Percentiles rank a stretch among this genome's conserved stretches.
Evolutionary conservation across 306 rosid species (phyloP).

Genomic region (Trifolium repens): DNA sequence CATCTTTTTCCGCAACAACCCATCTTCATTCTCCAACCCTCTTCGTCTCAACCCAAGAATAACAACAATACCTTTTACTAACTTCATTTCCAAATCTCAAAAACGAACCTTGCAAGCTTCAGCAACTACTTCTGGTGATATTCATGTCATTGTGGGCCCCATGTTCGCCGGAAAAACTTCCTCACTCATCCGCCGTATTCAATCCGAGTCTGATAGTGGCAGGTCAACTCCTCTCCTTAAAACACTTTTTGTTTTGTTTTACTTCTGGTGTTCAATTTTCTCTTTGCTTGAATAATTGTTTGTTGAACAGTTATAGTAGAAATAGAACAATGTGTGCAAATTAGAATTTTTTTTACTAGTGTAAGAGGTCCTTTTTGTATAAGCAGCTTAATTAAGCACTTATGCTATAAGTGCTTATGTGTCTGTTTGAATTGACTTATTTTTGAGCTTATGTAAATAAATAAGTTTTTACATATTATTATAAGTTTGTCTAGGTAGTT

Average conservation of each 20-base stretch:
- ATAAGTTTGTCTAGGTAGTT: no score
- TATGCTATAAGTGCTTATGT: neutral
- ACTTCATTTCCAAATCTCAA: slow-evolving; percentile 39
- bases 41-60: slow-evolving; percentile 54
- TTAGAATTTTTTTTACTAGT: neutral
- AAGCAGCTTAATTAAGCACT: neutral
- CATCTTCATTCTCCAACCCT: slow-evolving; percentile 35
- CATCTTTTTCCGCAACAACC: slow-evolving; percentile 28
- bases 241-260: neutral
- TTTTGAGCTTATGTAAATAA: no score
- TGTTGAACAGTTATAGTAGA: neutral
- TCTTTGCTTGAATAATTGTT: slow-evolving; percentile 17
- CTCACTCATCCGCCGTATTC: slow-evolving; percentile 78
- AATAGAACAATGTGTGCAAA: neutral
- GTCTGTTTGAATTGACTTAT: no score
- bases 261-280: slow-evolving; percentile 5
- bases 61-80: slow-evolving; percentile 4
- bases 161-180: slow-evolving; percentile 96
- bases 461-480: no score
- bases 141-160: slow-evolving; percentile 89
- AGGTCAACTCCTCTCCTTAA: slow-evolving; percentile 50
- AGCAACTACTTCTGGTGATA: slow-evolving; percentile 60
- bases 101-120: slow-evolving; percentile 47
- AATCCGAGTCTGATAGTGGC: slow-evolving; percentile 67
- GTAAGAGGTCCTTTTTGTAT: neutral